Evolutionary conservation across 83 land plant genomes (phyloP), one percentile per base, ranked within the genome.

Genomic region (Diphasiastrum complanatum): DNA sequence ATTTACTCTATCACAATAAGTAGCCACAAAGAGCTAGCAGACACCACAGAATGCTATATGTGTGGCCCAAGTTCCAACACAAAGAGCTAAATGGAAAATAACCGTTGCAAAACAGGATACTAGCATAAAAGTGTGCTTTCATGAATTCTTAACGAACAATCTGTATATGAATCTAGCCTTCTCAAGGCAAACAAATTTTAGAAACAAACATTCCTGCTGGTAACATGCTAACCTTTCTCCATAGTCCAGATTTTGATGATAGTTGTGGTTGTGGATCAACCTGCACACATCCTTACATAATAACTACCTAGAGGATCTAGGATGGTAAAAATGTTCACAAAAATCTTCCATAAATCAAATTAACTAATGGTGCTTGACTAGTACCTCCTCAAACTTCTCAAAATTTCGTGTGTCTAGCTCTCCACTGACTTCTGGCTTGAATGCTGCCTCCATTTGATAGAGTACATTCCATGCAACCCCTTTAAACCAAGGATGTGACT

Each of bases 361-460:
- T 14, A 38, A n/a, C n/a, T n/a, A n/a, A n/a, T n/a, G n/a, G n/a
- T n/a, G n/a, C n/a, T n/a, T 40, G 8, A 16, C n/a, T 8, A 24
- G 16, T 26, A 63, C 73, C 73, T 70, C 73, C 53, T 70, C 73
- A 51, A 70, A 70, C 61, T 70, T 70, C 69, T 70, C 67, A 43
- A 70, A 70, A 47, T 70, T 70, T 50, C 64, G 73, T 11, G 73
- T 70, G 41, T 70, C 73, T 31, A 70, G 69, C 46, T 70, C 73
- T 11, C 73, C 73, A 63, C 64, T 70, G 22, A 70, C 73, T 55
- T 70, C 73, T 30, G 73, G 73, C 68, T 70, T 70, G 37, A 70
- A 70, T 0, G 73, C 69, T 3, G 73, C 73, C 22, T 70, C 73
- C 69, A 64, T 51, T 29, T 70, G 70, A 45, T 70, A 70, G 30